Conservation (phyloP, 768 basidiomycete genomes). For the Tephrocybe sp. region DNA sequence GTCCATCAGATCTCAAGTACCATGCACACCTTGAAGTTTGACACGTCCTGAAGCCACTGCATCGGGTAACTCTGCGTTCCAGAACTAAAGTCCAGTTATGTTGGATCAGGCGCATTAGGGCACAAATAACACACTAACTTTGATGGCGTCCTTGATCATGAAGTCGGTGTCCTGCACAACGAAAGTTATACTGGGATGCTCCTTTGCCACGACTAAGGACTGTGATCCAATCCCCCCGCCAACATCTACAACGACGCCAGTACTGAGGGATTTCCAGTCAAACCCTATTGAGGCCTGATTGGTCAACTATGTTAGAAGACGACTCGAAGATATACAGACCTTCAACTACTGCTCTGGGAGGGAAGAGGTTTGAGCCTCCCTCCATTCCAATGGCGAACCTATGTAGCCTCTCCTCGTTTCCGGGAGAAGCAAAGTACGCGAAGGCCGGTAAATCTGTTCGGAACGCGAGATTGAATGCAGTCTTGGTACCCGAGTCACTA, state of each 20-base stretch:
- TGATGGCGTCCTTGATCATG: conserved; percentile 1
- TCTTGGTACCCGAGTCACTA: too few species aligned
- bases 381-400: too few species aligned
- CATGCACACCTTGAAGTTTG: conserved; percentile 13
- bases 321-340: not conserved
- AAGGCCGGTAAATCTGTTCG: too few species aligned
- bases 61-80: conserved; percentile 8
- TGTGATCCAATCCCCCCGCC: conserved; percentile 14
- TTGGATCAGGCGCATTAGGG: not conserved
- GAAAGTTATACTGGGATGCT: conserved; percentile 4
- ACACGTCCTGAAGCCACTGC: conserved; percentile 10
- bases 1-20: not conserved
- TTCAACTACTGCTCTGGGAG: too few species aligned
- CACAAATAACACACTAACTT: not conserved
- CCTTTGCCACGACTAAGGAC: conserved; percentile 10
- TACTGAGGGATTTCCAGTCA: too few species aligned
- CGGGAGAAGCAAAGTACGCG: not conserved
- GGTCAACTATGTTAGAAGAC: not conserved
- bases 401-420: too few species aligned
- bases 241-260: conserved; percentile 12
- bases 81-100: not conserved
- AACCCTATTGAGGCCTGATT: too few species aligned
- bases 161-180: conserved; percentile 12
- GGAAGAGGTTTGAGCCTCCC: too few species aligned
- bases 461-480: too few species aligned